Base-by-base conservation (phyloP, 352 stramenopile genomes). In the Pelagophyceae sp. region DNA sequence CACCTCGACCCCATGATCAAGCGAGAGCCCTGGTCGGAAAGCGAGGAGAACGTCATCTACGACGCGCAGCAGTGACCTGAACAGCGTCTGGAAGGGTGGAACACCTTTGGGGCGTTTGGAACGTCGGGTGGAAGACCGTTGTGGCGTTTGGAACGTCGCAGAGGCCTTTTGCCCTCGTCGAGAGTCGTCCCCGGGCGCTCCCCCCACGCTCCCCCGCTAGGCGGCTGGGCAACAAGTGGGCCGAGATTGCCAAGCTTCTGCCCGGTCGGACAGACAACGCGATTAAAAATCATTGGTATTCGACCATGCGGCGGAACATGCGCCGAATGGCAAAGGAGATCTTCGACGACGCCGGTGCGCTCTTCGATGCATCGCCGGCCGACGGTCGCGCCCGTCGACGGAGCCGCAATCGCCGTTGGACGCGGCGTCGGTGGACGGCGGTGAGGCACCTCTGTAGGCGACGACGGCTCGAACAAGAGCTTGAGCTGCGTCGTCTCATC, bases 241-340 rank as follows among this genome's bases (percentile, higher is more conserved):
- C 90, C 11, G 89, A 94, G 79, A 95, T 95, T 77, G 90, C 90
- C 58, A 95, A 93, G 75, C 83, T 93, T 78, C 81, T 95, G 38
- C 90, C 90, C 0, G 90, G 90, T 0, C 80, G 90, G 50, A 95
- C 90, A 0, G 90, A 95, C 81, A 95, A 95, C 70, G 88, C 89
- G 17, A 94, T 95, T 83, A 95, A 95, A 83, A 95, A 95, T 80
- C 90, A 94, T 85, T 95, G 90, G 89, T 94, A 95, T 77, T 94
- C 88, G 80, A 94, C 90, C 19, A 95, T 95, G 90, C 85, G 90
- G 63, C 84, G 90, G 20, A 95, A 90, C 37, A 94, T 95, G 89
- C 87, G 89, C 0, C 87, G 89, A 27, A 92, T 94, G 81, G 89
- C 89, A 51, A 94, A 93, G 79, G 72, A 74, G n/a, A 77, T 70